Percentiles rank a stretch among this genome's conserved stretches.
Evolutionary conservation across 306 rosid genomes (phyloP).

Genomic region (Vicia sativa): DNA sequence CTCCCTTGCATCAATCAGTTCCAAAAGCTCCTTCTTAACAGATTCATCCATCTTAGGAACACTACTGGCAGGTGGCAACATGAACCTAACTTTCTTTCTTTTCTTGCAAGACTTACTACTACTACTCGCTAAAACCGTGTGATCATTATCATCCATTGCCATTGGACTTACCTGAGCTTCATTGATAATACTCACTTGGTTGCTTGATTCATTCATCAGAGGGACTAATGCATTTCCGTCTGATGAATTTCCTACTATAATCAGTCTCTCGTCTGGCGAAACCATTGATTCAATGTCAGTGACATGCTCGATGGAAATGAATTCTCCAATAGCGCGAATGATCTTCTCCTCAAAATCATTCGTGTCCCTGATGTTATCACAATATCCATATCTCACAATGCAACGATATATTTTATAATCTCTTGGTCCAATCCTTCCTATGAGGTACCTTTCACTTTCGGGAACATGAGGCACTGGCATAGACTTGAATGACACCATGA

Average conservation of each 20-base stretch:
- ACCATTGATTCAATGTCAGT: conserved; percentile 54
- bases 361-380: conserved; percentile 65
- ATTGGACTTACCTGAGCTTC: conserved; percentile 51
- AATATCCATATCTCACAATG: conserved; percentile 73
- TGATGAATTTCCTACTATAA: conserved; percentile 59
- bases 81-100: conserved; percentile 68
- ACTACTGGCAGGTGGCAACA: conserved; percentile 53
- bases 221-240: conserved; percentile 66
- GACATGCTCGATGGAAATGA: conserved; percentile 59
- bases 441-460: conserved; percentile 64
- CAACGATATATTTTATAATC: conserved; percentile 70
- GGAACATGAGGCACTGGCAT: conserved; percentile 63
- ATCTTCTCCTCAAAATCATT: conserved; percentile 80
- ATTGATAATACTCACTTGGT: conserved; percentile 26
- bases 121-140: conserved; percentile 27
- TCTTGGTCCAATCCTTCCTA: conserved; percentile 72
- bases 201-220: conserved; percentile 39
- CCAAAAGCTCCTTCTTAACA: conserved; percentile 66
- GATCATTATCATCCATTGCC: conserved; percentile 11
- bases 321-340: conserved; percentile 70
- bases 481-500: conserved; percentile 80
- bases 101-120: conserved; percentile 9
- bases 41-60: conserved; percentile 60
- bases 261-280: conserved; percentile 59
- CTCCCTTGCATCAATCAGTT: conserved; percentile 74